These are phyloP conservation scores for Pseudopithomyces maydicus DNA, from an alignment of 2,329 filamentous ascomycete genomes.

Conservation along the genomic window DNA sequence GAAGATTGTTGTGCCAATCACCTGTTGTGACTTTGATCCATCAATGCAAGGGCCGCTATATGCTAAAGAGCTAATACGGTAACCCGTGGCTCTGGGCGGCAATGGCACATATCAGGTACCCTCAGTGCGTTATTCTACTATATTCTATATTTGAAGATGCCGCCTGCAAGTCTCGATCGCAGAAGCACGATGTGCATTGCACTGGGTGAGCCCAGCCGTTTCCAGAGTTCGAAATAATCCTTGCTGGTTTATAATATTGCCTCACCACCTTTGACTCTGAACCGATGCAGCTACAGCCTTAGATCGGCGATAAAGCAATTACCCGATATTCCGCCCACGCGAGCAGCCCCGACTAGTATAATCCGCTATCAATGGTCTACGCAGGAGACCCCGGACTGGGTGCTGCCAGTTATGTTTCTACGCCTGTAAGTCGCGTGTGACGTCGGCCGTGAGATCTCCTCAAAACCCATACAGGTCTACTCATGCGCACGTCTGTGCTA, in stretches of 20 bases:
- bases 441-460: no score
- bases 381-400: neutral
- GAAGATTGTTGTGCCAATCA: neutral
- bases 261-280: neutral
- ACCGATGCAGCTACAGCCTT: neutral
- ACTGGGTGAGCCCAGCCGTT: neutral
- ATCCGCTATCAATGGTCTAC: neutral
- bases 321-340: slow-evolving; percentile 1
- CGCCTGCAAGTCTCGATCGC: neutral
- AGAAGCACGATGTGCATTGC: neutral
- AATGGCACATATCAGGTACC: neutral
- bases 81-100: neutral
- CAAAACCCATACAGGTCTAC: no score
- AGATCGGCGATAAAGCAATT: slow-evolving; percentile 2
- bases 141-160: neutral
- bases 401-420: no score
- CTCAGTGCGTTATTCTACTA: neutral
- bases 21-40: neutral
- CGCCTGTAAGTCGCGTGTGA: no score
- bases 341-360: neutral
- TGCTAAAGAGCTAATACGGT: neutral
- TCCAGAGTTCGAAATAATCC: neutral
- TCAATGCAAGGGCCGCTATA: neutral
- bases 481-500: no score
- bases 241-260: neutral